Evolutionary conservation across 768 basidiomycete genomes (phyloP).

Genomic region (Tulasnella sp.): DNA sequence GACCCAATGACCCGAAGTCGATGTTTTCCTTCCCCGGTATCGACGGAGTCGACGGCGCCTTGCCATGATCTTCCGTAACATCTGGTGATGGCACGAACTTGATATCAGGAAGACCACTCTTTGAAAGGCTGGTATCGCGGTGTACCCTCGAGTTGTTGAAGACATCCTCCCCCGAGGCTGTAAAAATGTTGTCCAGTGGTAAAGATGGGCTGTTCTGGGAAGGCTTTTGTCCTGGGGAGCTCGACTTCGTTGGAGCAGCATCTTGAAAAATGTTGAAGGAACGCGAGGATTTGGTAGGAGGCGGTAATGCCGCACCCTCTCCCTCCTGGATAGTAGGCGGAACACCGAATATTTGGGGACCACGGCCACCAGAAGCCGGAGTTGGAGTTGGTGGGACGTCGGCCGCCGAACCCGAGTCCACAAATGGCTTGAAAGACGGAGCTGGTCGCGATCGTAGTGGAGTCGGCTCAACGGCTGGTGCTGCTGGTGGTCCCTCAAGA

Average conservation of each 20-base stretch:
- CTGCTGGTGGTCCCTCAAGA: background rate
- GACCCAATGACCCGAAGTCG: conserved; percentile 1
- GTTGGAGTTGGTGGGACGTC: conserved; percentile 16
- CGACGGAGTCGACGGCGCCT: background rate
- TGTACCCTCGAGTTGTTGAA: conserved; percentile 1
- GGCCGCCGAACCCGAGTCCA: background rate
- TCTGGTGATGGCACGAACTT: conserved; percentile 24
- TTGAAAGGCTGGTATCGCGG: background rate
- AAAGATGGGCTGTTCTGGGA: background rate
- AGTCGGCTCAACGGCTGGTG: background rate
- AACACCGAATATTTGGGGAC: background rate
- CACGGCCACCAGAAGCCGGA: background rate
- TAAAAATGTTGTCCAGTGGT: conserved; percentile 19
- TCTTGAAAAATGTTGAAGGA: conserved; percentile 23
- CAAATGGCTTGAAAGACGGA: conserved; percentile 23
- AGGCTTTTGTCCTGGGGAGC: background rate
- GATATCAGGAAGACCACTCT: conserved; percentile 13
- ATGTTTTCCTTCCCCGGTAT: conserved; percentile 1
- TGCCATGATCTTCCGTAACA: conserved; percentile 9
- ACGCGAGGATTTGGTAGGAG: background rate
- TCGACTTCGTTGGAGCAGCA: background rate
- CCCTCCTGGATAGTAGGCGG: background rate
- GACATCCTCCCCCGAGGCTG: background rate
- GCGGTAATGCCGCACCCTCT: background rate
- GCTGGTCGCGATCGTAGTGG: conserved; percentile 15